Evolutionary conservation across 2,329 filamentous ascomycete species (phyloP).

Genomic region (Plenodomus lindquistii): DNA sequence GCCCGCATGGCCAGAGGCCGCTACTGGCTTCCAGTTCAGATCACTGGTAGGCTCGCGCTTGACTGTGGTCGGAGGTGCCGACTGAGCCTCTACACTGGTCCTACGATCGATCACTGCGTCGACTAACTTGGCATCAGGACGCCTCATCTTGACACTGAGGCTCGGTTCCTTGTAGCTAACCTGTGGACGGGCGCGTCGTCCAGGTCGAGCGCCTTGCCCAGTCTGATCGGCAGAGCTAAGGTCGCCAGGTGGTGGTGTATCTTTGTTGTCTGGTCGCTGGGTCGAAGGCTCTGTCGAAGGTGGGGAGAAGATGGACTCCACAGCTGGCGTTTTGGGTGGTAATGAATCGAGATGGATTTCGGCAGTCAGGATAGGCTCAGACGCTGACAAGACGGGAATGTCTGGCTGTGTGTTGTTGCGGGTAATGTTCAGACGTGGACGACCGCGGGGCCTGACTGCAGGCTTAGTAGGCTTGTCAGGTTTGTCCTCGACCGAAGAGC

Average conservation of each 20-base stretch:
- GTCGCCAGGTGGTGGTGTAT: constrained; percentile 51
- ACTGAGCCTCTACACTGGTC: constrained; percentile 30
- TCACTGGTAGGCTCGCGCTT: constrained; percentile 34
- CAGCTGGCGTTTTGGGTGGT: constrained; percentile 46
- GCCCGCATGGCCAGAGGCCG: constrained; percentile 16
- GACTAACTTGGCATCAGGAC: constrained; percentile 51
- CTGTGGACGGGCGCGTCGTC: constrained; percentile 50
- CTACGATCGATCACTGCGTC: constrained; percentile 47
- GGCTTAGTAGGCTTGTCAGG: constrained; percentile 28
- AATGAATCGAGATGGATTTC: constrained; percentile 43
- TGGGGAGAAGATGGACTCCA: constrained; percentile 49
- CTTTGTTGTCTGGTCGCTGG: constrained; percentile 40
- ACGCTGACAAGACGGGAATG: constrained; percentile 21
- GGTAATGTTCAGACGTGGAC: constrained; percentile 28
- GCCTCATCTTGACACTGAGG: constrained; percentile 54
- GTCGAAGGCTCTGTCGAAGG: constrained; percentile 49
- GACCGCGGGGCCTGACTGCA: constrained; percentile 23
- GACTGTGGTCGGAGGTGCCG: constrained; percentile 25
- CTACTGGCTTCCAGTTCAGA: constrained; percentile 33
- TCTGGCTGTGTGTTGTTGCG: constrained; percentile 27
- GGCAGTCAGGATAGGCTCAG: constrained; percentile 26
- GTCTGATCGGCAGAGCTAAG: constrained; percentile 41
- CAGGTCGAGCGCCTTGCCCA: constrained; percentile 44
- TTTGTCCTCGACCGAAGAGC: constrained; percentile 29
- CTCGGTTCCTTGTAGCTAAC: constrained; percentile 57